These are phyloP conservation scores for Candida piceae DNA, from an alignment of 805 yeast genomes.

Conservation along the genomic window DNA sequence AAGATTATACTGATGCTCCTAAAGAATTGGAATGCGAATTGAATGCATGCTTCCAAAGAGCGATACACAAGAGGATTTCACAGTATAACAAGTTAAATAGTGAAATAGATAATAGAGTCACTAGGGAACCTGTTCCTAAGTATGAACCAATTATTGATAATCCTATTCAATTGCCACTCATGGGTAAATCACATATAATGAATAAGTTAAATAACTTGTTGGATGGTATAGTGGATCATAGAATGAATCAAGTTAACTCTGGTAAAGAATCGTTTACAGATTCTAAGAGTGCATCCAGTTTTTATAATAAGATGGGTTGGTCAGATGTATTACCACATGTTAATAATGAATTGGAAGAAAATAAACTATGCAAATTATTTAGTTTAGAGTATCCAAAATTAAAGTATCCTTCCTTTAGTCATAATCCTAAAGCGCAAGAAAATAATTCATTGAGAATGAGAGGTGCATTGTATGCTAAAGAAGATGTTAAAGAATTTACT, in stretches of 20 bases:
- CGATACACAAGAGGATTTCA: slow-evolving; percentile 10
- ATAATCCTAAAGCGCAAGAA: not conserved
- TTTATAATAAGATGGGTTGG: slow-evolving; percentile 1
- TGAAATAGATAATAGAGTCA: slow-evolving; percentile 1
- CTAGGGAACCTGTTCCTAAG: no score
- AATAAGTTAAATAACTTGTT: slow-evolving; percentile 16
- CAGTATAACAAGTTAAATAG: slow-evolving; percentile 6
- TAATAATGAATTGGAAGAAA: not conserved
- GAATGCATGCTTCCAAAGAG: slow-evolving; percentile 16
- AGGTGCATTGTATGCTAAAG: not conserved
- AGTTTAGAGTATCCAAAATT: slow-evolving; percentile 11
- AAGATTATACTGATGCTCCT: slow-evolving; percentile 9
- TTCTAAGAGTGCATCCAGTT: not conserved
- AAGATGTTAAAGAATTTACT: not conserved
- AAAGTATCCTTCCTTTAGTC: slow-evolving; percentile 9
- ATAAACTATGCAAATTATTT: slow-evolving; percentile 5
- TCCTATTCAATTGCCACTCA: slow-evolving; percentile 14
- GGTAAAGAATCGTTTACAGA: not conserved
- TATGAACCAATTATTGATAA: slow-evolving; percentile 22
- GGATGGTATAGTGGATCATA: slow-evolving; percentile 12
- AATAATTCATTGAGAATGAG: not conserved
- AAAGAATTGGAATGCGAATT: slow-evolving; percentile 17
- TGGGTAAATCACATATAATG: slow-evolving; percentile 10
- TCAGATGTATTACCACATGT: not conserved
- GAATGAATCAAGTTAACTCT: not conserved